Conservation (phyloP, 805 yeast species). For the Candida gorgasii region DNA sequence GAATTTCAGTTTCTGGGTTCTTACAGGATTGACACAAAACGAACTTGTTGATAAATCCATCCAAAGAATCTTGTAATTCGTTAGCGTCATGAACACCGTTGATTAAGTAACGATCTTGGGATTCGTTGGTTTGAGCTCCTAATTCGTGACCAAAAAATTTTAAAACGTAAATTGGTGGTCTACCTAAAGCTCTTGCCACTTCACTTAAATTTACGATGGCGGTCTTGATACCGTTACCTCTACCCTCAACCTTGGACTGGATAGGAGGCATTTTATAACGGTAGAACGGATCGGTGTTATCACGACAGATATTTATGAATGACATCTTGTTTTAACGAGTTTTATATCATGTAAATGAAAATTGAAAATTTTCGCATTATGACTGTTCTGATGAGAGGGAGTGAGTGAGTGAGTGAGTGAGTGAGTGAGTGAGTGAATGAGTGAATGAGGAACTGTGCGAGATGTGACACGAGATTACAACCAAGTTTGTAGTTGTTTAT, state of each 20-base stretch:
- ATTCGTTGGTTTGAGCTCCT: constrained; percentile 92
- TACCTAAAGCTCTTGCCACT: constrained; percentile 89
- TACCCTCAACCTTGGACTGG: constrained; percentile 95
- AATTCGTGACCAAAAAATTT: constrained; percentile 95
- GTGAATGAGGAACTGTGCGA: neutral
- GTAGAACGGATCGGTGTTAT: constrained; percentile 96
- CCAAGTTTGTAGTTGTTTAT: neutral
- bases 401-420: neutral
- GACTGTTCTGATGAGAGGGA: neutral
- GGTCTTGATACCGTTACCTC: constrained; percentile 99
- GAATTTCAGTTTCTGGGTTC: constrained; percentile 95
- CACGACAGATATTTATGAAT: constrained; percentile 90
- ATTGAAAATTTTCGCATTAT: neutral
- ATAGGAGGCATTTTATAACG: constrained; percentile 99
- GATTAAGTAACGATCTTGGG: constrained; percentile 77
- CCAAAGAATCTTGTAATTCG: constrained; percentile 90
- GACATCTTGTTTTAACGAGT: constrained; percentile 53
- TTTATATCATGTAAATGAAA: constrained; percentile 10
- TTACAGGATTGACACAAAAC: constrained; percentile 93
- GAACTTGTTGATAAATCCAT: constrained; percentile 89
- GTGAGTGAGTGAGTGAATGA: neutral
- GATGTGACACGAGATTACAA: neutral
- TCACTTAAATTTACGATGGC: constrained; percentile 87
- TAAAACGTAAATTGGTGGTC: constrained; percentile 90
- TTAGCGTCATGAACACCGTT: constrained; percentile 92